Percentiles rank a stretch among this genome's conserved stretches.
Evolutionary conservation across 2,329 filamentous ascomycete genomes (phyloP).

Genomic region (Tolypocladium amazonense): DNA sequence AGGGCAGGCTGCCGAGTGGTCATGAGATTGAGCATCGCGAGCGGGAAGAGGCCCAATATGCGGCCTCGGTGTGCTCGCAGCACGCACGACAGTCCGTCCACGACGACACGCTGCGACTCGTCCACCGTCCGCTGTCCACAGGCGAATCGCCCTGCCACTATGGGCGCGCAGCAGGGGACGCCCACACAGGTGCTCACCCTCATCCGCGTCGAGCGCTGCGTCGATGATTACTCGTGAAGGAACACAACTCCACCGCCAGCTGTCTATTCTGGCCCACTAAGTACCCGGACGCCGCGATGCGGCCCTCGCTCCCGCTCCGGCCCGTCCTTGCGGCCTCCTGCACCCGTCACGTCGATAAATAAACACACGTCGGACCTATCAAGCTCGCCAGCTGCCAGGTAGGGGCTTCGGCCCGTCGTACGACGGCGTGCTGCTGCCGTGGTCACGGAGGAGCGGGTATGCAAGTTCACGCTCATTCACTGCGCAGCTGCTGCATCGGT

Average conservation of each 20-base stretch:
- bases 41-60: conserved; percentile 1
- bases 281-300: not conserved
- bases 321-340: not conserved
- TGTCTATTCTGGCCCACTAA: not conserved
- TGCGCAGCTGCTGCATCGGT: not conserved
- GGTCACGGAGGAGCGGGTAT: not conserved
- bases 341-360: not conserved
- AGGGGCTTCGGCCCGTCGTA: not conserved
- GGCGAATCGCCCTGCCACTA: not conserved
- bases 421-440: not conserved
- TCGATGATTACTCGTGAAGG: not conserved
- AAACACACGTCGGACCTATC: not conserved
- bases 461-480: not conserved
- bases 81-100: not conserved
- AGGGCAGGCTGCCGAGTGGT: not conserved
- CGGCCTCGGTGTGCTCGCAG: not conserved
- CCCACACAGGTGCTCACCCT: not conserved
- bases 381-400: not conserved
- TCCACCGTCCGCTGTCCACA: not conserved
- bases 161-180: not conserved
- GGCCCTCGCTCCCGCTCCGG: not conserved
- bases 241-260: not conserved
- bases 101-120: not conserved
- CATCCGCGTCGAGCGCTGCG: not conserved
- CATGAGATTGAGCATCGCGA: not conserved